phyloP scores from a whole-genome alignment of 2,329 filamentous ascomycete species.

The Trichoderma arundinaceum region DNA sequence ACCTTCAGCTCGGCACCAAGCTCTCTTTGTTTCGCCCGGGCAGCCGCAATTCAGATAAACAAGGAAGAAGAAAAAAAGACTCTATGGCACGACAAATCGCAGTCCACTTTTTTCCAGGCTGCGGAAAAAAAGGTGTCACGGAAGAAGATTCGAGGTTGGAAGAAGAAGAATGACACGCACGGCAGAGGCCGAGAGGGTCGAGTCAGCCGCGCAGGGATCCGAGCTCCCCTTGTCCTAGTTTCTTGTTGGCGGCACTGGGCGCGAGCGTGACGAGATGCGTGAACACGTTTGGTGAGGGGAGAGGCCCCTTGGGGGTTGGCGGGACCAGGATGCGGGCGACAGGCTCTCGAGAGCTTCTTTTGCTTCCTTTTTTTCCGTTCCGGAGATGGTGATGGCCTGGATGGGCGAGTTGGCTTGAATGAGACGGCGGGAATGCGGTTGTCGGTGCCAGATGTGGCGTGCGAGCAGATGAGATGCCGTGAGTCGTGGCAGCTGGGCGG shows the following conservation, averaged over 20 bases:
- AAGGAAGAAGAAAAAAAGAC: neutral
- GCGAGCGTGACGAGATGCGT: constrained; percentile 26
- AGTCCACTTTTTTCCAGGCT: constrained; percentile 21
- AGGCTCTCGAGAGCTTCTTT: too few species aligned
- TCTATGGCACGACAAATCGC: neutral
- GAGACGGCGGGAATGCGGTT: too few species aligned
- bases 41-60: constrained; percentile 1
- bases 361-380: too few species aligned
- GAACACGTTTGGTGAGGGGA: neutral
- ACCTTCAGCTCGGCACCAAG: constrained; percentile 18
- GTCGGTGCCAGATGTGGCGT: too few species aligned
- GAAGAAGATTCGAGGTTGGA: constrained; percentile 6
- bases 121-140: constrained; percentile 1
- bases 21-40: constrained; percentile 17
- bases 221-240: constrained; percentile 21
- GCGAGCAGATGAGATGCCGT: too few species aligned
- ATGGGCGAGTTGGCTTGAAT: too few species aligned
- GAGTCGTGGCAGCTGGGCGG: too few species aligned
- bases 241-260: neutral
- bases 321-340: too few species aligned
- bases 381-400: too few species aligned
- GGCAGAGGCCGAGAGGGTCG: constrained; percentile 9
- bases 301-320: too few species aligned
- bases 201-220: constrained; percentile 29
- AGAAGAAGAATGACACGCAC: constrained; percentile 8